Base-by-base conservation (phyloP, 2,329 filamentous ascomycete species). In the Clathrospora elynae region DNA sequence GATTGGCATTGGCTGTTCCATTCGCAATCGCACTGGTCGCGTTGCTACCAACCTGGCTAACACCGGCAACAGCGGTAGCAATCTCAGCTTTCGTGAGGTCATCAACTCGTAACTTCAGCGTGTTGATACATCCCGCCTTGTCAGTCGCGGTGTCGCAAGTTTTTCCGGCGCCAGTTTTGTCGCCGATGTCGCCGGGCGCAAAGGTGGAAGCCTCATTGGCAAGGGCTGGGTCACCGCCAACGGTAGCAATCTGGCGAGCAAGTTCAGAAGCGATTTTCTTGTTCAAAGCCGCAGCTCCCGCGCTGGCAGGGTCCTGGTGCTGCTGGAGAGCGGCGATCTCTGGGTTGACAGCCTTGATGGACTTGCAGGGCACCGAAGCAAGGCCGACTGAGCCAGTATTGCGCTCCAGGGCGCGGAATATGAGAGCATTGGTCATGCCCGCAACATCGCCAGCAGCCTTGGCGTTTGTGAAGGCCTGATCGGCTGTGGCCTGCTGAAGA, bases 241-340 rank as follows among this genome's bases (percentile, higher is more conserved):
- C 74, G 4, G 73, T 70, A 13, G 77, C 75, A 36, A 87, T 79
- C 69, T 86, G 80, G 37, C 73, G 69, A 12, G 84, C 83, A 3
- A 86, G 72, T 30, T 75, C 76, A 5, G 84, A 72, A 32, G 80
- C 77, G 53, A 86, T 79, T 23, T 74, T 72, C 72, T 84, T 85
- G 74, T 87, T 87, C 33, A 73, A 70, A 1, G 64, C 76, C 10
- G 77, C 75, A 9, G 83, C 80, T 28, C 76, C 77, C 3, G 74
- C 61, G 1, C 80, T 80, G 13, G 84, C 84, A 18, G 84, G 82
- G 63, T 87, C 84, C 51, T 87, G 83, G 68, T 87, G 84, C 68
- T 85, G 82, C 39, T 74, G 70, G 46, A 87, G 64, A 29, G 81
- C 81, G 18, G 75, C 78, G 57, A 87, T 85, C 71, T 87, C 83